A percentile compares a stretch with the other conserved stretches of the same genome.
phyloP scores from a whole-genome alignment of 2,329 filamentous ascomycete species.

The Calonectria fujianensis region DNA sequence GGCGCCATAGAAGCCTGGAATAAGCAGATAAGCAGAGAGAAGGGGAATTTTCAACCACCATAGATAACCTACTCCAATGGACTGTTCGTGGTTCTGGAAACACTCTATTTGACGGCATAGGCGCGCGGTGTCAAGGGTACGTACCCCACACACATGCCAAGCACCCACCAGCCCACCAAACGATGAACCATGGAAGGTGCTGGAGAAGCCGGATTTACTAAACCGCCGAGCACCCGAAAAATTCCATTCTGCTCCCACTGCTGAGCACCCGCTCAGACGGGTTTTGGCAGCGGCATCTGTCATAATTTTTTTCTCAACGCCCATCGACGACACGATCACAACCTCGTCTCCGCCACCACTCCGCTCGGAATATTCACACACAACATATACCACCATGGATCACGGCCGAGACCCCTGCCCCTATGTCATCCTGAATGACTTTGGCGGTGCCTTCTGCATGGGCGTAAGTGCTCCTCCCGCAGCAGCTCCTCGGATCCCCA shows the following conservation, averaged over 20 bases:
- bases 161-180: neutral
- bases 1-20: neutral
- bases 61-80: neutral
- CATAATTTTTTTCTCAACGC: slow-evolving; percentile 48
- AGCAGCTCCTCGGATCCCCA: slow-evolving; percentile 26
- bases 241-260: slow-evolving; percentile 31
- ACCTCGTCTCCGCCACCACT: slow-evolving; percentile 22
- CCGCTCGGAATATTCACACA: slow-evolving; percentile 20
- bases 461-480: slow-evolving; percentile 77
- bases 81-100: neutral
- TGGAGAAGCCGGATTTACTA: slow-evolving; percentile 41
- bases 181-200: slow-evolving; percentile 35
- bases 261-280: slow-evolving; percentile 39
- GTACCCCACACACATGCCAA: slow-evolving; percentile 9
- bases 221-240: slow-evolving; percentile 43
- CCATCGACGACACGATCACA: slow-evolving; percentile 39
- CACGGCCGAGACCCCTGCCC: slow-evolving; percentile 98
- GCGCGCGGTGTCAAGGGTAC: slow-evolving; percentile 8
- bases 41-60: neutral
- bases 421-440: slow-evolving; percentile 97
- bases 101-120: neutral
- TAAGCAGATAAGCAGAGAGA: neutral
- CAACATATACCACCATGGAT: slow-evolving; percentile 78
- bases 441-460: slow-evolving; percentile 97
- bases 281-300: slow-evolving; percentile 44